Evolutionary conservation across 108 stramenopile species (phyloP).

Genomic region (Cyclostephanos invisitatus): DNA sequence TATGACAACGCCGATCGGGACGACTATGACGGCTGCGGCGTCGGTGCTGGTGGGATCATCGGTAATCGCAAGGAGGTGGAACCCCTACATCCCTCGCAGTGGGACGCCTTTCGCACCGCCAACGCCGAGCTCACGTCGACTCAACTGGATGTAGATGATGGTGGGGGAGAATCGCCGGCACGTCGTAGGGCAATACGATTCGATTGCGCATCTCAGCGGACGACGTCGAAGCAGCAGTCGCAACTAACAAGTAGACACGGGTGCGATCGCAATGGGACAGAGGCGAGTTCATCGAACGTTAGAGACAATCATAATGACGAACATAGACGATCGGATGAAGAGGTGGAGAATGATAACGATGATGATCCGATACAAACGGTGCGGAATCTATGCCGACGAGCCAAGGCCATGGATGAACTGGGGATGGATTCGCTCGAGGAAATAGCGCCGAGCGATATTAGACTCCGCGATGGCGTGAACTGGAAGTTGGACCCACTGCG

Average conservation of each 20-base stretch:
- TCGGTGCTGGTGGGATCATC: background rate
- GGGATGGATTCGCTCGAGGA: slow-evolving; percentile 44
- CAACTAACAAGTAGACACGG: background rate
- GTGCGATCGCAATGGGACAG: background rate
- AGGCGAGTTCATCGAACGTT: slow-evolving; percentile 21
- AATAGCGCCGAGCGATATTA: slow-evolving; percentile 46
- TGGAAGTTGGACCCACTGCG: slow-evolving; percentile 46
- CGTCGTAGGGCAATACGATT: slow-evolving; percentile 33
- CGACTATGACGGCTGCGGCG: background rate
- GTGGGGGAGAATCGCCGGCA: slow-evolving; percentile 25
- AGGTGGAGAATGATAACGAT: background rate
- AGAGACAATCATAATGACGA: background rate
- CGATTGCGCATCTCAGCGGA: slow-evolving; percentile 16
- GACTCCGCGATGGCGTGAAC: slow-evolving; percentile 33
- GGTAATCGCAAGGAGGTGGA: background rate
- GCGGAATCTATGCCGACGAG: slow-evolving; percentile 36
- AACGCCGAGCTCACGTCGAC: slow-evolving; percentile 25
- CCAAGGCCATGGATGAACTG: slow-evolving; percentile 20
- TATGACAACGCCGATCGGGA: slow-evolving; percentile 7
- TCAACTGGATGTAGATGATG: slow-evolving; percentile 19
- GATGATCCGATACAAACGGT: slow-evolving; percentile 48
- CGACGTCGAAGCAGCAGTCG: slow-evolving; percentile 4
- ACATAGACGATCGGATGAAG: background rate
- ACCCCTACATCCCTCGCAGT: slow-evolving; percentile 27
- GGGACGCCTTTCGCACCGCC: slow-evolving; percentile 36